Evolutionary conservation across 2,329 filamentous ascomycete genomes (phyloP), one percentile per base, ranked within the genome.

Genomic region (Trichoderma atroviride): DNA sequence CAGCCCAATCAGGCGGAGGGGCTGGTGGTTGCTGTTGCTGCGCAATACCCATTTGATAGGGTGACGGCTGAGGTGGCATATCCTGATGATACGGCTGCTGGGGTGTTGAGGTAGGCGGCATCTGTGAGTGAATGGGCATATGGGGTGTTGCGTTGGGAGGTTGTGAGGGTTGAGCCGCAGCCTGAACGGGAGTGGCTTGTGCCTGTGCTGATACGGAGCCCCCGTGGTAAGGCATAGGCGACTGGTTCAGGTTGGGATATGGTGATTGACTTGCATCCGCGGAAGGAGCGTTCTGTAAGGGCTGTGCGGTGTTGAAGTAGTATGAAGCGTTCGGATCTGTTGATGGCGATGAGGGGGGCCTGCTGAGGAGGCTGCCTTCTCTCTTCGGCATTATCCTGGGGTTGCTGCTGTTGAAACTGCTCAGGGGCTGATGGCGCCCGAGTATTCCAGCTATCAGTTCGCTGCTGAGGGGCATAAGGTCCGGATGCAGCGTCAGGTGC

Each of bases 291-390:
- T 37, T 33, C 33, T 68, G 69, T 11, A 64, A 14, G 22, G 63
- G 43, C 29, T 81, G 78, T 61, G 81, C 78, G 69, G 79, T 78
- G 72, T 80, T 84, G 74, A 87, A 88, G 77, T 91, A 91, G 74
- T 87, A 90, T 11, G 84, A 83, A 13, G 85, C 82, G 70, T 83
- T 86, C 1, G 86, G 82, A 70, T 91, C 88, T 19, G 82, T 71
- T 43, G 78, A 72, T 13, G 77, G 76, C 31, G 76, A 74, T 9
- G 72, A 74, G 7, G 72, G 72, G 69, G 14, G 75, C 53, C 69
- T 76, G 78, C 52, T 78, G 79, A 6, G 77, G 74, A 16, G 74
- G 76, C 69, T 76, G 77, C 58, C 76, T 71, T 31, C 73, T 72
- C 59, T 77, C 76, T 13, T 71, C 68, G 2, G 50, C 22, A 14